phyloP scores from a whole-genome alignment of 2,329 filamentous ascomycete species.

The Neospermospora avenae region DNA sequence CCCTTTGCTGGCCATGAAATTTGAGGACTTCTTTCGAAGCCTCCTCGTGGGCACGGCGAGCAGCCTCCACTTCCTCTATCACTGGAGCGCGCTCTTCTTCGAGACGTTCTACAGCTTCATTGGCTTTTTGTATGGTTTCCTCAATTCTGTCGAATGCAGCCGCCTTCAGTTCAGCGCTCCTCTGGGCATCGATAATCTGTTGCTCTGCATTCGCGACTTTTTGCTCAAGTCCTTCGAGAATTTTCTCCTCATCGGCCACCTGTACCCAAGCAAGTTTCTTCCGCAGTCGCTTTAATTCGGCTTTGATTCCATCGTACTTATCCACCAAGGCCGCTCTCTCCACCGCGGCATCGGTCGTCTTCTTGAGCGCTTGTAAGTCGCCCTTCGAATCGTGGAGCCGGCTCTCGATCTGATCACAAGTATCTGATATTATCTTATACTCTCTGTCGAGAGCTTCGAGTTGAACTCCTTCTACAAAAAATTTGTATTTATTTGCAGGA shows the following conservation, averaged over 20 bases:
- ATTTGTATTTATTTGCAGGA: slow-evolving; percentile 86
- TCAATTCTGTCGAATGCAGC: slow-evolving; percentile 35
- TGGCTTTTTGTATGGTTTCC: slow-evolving; percentile 36
- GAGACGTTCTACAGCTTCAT: slow-evolving; percentile 24
- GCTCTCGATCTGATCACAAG: slow-evolving; percentile 66
- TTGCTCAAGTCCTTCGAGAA: slow-evolving; percentile 43
- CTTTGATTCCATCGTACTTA: slow-evolving; percentile 62
- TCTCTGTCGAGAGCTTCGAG: slow-evolving; percentile 89
- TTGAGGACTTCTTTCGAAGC: slow-evolving; percentile 52
- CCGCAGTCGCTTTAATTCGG: slow-evolving; percentile 55
- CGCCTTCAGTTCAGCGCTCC: slow-evolving; percentile 48
- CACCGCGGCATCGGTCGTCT: slow-evolving; percentile 54
- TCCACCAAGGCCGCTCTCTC: slow-evolving; percentile 45
- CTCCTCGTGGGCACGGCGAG: slow-evolving; percentile 51
- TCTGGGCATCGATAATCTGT: slow-evolving; percentile 39
- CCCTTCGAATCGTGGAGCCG: slow-evolving; percentile 59
- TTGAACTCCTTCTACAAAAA: slow-evolving; percentile 92
- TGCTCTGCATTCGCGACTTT: slow-evolving; percentile 35
- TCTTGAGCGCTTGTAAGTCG: slow-evolving; percentile 60
- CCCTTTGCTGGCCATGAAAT: slow-evolving; percentile 61
- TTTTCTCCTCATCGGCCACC: slow-evolving; percentile 70
- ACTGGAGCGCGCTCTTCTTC: slow-evolving; percentile 39
- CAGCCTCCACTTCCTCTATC: slow-evolving; percentile 44
- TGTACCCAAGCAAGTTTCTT: slow-evolving; percentile 83
- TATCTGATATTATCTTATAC: slow-evolving; percentile 79